Evolutionary conservation across 2,329 filamentous ascomycete genomes (phyloP).

Genomic region (Ascocoryne sarcoides): DNA sequence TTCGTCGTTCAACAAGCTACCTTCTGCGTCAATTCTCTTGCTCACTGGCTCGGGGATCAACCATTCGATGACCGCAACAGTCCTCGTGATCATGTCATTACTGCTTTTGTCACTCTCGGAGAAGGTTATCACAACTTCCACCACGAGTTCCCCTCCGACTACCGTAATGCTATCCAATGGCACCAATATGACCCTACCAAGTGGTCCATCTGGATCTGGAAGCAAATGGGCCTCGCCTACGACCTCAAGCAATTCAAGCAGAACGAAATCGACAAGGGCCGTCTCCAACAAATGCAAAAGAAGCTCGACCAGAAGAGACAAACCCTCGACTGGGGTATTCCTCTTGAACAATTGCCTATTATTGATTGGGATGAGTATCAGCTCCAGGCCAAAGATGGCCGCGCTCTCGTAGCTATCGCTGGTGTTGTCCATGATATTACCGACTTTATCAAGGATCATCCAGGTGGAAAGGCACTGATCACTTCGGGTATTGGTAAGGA

Average conservation of each 20-base stretch:
- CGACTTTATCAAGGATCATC: slow-evolving; percentile 80
- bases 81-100: slow-evolving; percentile 80
- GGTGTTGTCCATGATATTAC: slow-evolving; percentile 81
- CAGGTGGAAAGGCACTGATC: slow-evolving; percentile 85
- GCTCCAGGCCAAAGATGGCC: slow-evolving; percentile 67
- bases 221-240: slow-evolving; percentile 74
- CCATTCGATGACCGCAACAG: slow-evolving; percentile 91
- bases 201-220: slow-evolving; percentile 80
- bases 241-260: slow-evolving; percentile 84
- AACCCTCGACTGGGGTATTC: slow-evolving; percentile 76
- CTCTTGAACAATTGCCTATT: slow-evolving; percentile 76
- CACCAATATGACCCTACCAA: slow-evolving; percentile 89
- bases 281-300: slow-evolving; percentile 83
- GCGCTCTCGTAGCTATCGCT: slow-evolving; percentile 67
- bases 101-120: slow-evolving; percentile 74
- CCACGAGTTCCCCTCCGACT: slow-evolving; percentile 89
- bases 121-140: slow-evolving; percentile 96
- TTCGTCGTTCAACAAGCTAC: slow-evolving; percentile 89
- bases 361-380: slow-evolving; percentile 83
- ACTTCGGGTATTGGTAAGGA: slow-evolving; percentile 76
- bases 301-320: slow-evolving; percentile 83
- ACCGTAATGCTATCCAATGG: slow-evolving; percentile 87
- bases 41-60: slow-evolving; percentile 87
- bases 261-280: slow-evolving; percentile 90
- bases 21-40: slow-evolving; percentile 86